These are phyloP conservation scores for Nemania sp. DNA, from an alignment of 2,329 filamentous ascomycete species.

Conservation along the genomic window DNA sequence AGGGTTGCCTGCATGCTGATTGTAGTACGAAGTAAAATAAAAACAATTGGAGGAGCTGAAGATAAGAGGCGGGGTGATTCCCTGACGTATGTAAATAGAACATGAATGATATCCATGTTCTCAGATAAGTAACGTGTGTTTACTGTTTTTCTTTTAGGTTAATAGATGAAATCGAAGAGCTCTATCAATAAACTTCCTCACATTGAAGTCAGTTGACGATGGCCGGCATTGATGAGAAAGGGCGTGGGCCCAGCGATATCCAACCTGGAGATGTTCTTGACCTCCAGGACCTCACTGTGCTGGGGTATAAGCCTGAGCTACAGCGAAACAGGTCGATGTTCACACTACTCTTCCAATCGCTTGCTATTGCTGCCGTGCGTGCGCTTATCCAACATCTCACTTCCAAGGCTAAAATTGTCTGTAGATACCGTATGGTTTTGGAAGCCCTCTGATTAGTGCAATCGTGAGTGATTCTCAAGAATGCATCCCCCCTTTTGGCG, in stretches of 20 bases:
- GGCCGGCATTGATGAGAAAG: conserved; percentile 13
- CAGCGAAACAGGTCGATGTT: conserved; percentile 62
- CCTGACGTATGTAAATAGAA: neutral
- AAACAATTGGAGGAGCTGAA: conserved; percentile 9
- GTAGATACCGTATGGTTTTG: conserved; percentile 58
- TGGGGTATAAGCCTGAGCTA: conserved; percentile 64
- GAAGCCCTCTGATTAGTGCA: conserved; percentile 44
- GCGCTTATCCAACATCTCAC: neutral
- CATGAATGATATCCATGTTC: too few relatives aligned
- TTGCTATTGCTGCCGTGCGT: conserved; percentile 59
- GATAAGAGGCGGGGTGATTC: conserved; percentile 22
- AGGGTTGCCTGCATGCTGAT: neutral
- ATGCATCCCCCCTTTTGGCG: neutral
- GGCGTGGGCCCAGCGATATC: conserved; percentile 7
- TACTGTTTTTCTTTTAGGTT: neutral
- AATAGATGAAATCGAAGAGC: neutral
- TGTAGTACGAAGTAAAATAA: neutral
- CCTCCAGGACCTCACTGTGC: conserved; percentile 40
- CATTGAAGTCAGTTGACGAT: conserved; percentile 4
- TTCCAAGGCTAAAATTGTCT: conserved; percentile 5
- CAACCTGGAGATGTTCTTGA: conserved; percentile 33
- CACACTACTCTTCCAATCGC: conserved; percentile 63
- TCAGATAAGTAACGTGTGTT: neutral
- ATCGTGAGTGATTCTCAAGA: neutral
- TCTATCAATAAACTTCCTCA: neutral